Conservation (phyloP, 805 yeast genomes). For the Candida methanosorbosa region DNA sequence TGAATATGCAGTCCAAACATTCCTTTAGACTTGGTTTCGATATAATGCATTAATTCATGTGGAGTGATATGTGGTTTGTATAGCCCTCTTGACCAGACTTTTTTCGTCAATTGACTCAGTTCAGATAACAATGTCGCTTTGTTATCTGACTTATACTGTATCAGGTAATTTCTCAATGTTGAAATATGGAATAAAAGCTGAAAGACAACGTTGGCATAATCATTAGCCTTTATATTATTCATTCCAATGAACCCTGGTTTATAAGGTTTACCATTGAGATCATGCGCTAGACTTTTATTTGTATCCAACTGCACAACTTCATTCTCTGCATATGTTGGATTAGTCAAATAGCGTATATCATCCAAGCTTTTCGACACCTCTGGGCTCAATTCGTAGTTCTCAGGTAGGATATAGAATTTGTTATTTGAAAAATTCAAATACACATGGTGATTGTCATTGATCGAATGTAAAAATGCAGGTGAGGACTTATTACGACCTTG, state of each 20-base stretch:
- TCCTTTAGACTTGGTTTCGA: conserved; percentile 35
- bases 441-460: conserved; percentile 54
- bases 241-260: conserved; percentile 60
- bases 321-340: conserved; percentile 37
- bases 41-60: conserved; percentile 49
- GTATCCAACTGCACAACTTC: conserved; percentile 25
- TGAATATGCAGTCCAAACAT: conserved; percentile 29
- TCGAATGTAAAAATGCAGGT: conserved; percentile 60
- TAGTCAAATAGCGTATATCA: conserved; percentile 43
- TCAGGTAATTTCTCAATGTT: conserved; percentile 37
- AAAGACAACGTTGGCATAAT: conserved; percentile 49
- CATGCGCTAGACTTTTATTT: conserved; percentile 20
- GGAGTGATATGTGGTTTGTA: conserved; percentile 60
- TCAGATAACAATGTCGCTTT: conserved; percentile 30
- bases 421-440: conserved; percentile 45
- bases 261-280: conserved; percentile 38
- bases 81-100: conserved; percentile 55
- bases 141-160: conserved; percentile 18
- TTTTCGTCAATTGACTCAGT: conserved; percentile 40
- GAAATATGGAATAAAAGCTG: conserved; percentile 47
- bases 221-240: conserved; percentile 42
- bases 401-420: conserved; percentile 56
- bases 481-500: conserved; percentile 61
- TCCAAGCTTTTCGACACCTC: conserved; percentile 27
- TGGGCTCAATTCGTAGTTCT: conserved; percentile 33